These are phyloP conservation scores for Aspergillus awamori DNA, from an alignment of 2,329 filamentous ascomycete species.

Conservation along the genomic window DNA sequence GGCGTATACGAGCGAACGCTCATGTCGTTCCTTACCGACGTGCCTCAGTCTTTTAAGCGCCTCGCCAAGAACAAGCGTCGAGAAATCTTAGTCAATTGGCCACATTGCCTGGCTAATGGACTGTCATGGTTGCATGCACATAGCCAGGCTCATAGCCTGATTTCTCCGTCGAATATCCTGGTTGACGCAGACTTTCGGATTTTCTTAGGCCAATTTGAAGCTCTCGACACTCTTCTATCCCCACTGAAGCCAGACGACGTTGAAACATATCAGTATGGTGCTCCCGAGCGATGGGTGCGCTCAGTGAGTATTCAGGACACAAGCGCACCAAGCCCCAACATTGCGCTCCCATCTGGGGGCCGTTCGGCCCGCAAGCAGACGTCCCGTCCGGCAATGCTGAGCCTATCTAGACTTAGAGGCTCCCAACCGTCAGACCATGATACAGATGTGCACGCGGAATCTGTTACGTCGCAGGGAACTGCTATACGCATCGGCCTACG, in stretches of 20 bases:
- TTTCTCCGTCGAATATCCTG: slow-evolving; percentile 63
- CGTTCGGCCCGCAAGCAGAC: slow-evolving; percentile 29
- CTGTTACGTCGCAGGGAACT: slow-evolving; percentile 38
- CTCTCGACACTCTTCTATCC: slow-evolving; percentile 56
- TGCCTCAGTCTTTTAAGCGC: slow-evolving; percentile 45
- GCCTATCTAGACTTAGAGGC: slow-evolving; percentile 28
- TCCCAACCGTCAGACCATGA: slow-evolving; percentile 23
- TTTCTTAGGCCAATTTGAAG: slow-evolving; percentile 61
- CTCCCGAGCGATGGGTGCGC: slow-evolving; percentile 57
- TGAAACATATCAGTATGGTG: slow-evolving; percentile 62
- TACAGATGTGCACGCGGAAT: slow-evolving; percentile 31
- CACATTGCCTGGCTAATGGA: slow-evolving; percentile 56
- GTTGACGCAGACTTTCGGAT: slow-evolving; percentile 60
- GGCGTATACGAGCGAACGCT: slow-evolving; percentile 46
- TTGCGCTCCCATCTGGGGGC: slow-evolving; percentile 2
- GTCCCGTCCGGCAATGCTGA: slow-evolving; percentile 25
- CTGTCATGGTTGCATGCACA: slow-evolving; percentile 60
- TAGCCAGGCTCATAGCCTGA: slow-evolving; percentile 58
- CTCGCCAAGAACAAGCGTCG: slow-evolving; percentile 47
- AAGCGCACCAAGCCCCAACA: background rate
- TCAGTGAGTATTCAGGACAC: slow-evolving; percentile 41
- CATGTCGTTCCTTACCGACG: slow-evolving; percentile 47
- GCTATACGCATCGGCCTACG: slow-evolving; percentile 38
- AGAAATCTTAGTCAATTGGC: slow-evolving; percentile 49
- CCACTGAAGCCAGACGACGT: slow-evolving; percentile 57